Conservation (phyloP, 2,329 filamentous ascomycete genomes). For the Bimuria novae-zelandiae region DNA sequence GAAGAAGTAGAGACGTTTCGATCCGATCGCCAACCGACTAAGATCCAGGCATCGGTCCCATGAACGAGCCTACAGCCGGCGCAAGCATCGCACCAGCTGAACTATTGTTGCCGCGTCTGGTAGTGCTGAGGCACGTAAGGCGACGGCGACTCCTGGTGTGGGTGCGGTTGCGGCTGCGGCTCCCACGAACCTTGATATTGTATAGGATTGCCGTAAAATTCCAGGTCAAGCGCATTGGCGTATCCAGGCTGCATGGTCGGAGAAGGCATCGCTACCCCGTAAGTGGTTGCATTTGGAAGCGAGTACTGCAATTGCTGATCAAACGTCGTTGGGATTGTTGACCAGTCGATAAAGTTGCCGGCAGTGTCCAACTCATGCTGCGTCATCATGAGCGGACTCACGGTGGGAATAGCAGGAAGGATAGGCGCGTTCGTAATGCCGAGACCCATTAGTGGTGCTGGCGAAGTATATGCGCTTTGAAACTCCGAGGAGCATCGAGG, state of each 20-base stretch:
- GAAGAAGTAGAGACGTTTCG: not conserved
- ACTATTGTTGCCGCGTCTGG: slow-evolving; percentile 1
- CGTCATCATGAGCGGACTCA: slow-evolving; percentile 16
- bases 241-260: slow-evolving; percentile 1
- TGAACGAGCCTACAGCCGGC: not conserved
- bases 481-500: not conserved
- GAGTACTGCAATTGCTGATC: slow-evolving; percentile 9
- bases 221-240: not conserved
- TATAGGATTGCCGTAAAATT: slow-evolving; percentile 8
- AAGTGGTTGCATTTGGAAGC: not conserved
- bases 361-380: slow-evolving; percentile 3
- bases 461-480: not conserved
- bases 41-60: not conserved
- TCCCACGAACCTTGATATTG: slow-evolving; percentile 10
- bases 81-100: not conserved
- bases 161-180: not conserved
- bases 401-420: slow-evolving; percentile 16
- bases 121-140: not conserved
- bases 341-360: slow-evolving; percentile 13
- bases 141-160: slow-evolving; percentile 3
- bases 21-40: not conserved
- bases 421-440: slow-evolving; percentile 10
- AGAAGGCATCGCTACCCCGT: not conserved
- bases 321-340: not conserved
- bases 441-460: slow-evolving; percentile 3